Conservation (phyloP, 768 basidiomycete species). For the Wakefieldia striispora region DNA sequence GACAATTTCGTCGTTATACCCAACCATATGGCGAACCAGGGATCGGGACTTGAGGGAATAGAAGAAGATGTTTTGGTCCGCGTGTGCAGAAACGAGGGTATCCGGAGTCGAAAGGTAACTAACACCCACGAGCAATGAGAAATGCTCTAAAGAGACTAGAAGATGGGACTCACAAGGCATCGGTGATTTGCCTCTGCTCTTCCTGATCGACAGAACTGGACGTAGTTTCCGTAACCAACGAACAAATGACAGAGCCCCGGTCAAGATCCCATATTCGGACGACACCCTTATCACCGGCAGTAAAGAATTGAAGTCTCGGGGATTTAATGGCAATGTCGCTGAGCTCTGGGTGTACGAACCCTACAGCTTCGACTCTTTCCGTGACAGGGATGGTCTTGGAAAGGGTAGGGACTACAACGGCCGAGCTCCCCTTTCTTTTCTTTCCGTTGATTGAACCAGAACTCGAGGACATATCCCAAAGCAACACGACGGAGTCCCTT, state of each 20-base stretch:
- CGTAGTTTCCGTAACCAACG: conserved; percentile 48
- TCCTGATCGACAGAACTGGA: conserved; percentile 48
- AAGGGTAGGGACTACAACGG: conserved; percentile 53
- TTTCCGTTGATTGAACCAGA: conserved; percentile 10
- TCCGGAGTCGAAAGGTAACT: conserved; percentile 71
- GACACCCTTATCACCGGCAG: conserved; percentile 87
- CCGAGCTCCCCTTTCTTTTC: conserved; percentile 42
- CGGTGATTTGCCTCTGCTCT: conserved; percentile 80
- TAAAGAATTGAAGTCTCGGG: conserved; percentile 66
- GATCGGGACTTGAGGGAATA: conserved; percentile 70
- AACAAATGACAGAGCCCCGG: conserved; percentile 60
- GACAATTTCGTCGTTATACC: conserved; percentile 98
- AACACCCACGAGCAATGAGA: conserved; percentile 15
- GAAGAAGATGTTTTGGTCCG: conserved; percentile 96
- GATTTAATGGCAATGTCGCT: conserved; percentile 36
- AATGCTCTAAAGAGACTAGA: background rate
- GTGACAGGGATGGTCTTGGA: conserved; percentile 78
- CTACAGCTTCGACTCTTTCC: conserved; percentile 87
- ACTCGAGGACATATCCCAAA: conserved; percentile 73
- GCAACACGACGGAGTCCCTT: conserved; percentile 85
- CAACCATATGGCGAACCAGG: conserved; percentile 80
- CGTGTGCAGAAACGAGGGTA: conserved; percentile 79
- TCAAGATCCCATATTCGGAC: conserved; percentile 83
- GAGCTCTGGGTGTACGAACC: conserved; percentile 56
- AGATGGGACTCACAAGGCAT: conserved; percentile 67